Conservation (phyloP, 2,329 filamentous ascomycete species). For the Paecilomyces dactylethromorphus region DNA sequence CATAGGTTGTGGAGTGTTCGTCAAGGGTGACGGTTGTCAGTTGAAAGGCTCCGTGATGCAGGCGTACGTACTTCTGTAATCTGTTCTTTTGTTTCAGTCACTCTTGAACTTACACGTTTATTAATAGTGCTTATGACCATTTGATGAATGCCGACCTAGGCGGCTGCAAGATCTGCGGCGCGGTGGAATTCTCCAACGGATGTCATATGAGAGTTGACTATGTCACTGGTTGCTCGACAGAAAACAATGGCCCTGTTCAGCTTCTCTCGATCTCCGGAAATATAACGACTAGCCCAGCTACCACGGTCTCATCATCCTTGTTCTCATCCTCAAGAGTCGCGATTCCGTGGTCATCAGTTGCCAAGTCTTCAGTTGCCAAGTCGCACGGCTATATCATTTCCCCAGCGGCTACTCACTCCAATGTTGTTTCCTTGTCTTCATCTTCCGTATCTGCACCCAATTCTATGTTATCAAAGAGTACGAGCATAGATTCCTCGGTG, state of each 20-base stretch:
- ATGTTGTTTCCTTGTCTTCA: too few species aligned
- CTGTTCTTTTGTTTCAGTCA: not conserved
- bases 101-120: not conserved
- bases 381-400: too few species aligned
- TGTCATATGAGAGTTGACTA: not conserved
- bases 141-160: not conserved
- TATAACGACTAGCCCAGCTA: too few species aligned
- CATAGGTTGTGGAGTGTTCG: not conserved
- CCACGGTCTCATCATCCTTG: too few species aligned
- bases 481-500: too few species aligned
- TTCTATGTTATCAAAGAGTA: too few species aligned
- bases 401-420: too few species aligned
- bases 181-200: not conserved
- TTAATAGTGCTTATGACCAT: not conserved
- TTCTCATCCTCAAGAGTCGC: too few species aligned
- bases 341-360: too few species aligned
- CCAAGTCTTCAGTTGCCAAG: too few species aligned
- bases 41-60: not conserved
- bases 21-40: not conserved
- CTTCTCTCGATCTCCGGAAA: too few species aligned
- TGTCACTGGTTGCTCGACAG: not conserved
- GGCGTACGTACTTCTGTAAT: not conserved
- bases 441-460: too few species aligned
- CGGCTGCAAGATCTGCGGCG: not conserved
- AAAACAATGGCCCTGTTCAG: not conserved